Evolutionary conservation across 345 rosid species (phyloP).

Genomic region (Noccaea caerulescens): DNA sequence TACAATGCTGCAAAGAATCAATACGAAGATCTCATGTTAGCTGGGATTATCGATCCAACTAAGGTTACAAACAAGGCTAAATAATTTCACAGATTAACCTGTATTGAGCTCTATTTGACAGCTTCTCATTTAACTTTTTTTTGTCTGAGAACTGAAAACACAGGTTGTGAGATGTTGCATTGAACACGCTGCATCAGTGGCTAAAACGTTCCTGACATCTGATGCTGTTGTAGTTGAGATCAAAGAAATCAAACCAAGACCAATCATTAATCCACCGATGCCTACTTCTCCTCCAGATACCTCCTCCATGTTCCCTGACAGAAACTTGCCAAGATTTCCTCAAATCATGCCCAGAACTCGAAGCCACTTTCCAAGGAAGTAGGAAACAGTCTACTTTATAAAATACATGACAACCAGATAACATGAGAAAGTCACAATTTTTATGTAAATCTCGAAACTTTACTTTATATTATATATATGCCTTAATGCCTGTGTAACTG

Average conservation of each 20-base stretch:
- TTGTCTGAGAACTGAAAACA: neutral
- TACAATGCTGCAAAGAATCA: slow-evolving; percentile 82
- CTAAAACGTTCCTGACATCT: slow-evolving; percentile 73
- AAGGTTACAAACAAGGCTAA: slow-evolving; percentile 53
- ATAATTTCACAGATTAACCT: neutral
- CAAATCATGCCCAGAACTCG: slow-evolving; percentile 42
- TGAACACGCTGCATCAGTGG: slow-evolving; percentile 93
- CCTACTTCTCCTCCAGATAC: slow-evolving; percentile 45
- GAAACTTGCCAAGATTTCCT: slow-evolving; percentile 33
- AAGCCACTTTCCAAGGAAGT: slow-evolving; percentile 39
- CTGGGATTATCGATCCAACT: slow-evolving; percentile 88
- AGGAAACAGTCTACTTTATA: slow-evolving; percentile 15
- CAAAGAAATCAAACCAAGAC: slow-evolving; percentile 56
- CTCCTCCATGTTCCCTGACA: slow-evolving; percentile 37
- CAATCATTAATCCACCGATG: slow-evolving; percentile 54
- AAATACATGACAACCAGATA: slow-evolving; percentile 10
- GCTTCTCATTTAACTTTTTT: neutral
- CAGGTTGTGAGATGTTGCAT: slow-evolving; percentile 94
- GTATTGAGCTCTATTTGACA: slow-evolving; percentile 8
- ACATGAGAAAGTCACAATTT: slow-evolving; percentile 11
- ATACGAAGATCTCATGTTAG: slow-evolving; percentile 76
- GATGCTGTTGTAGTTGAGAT: slow-evolving; percentile 84
- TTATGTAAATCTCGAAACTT: slow-evolving; percentile 20
- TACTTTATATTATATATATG: too few relatives aligned
- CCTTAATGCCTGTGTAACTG: too few relatives aligned